Conservation (phyloP, 164 flowering plant genomes). For the Protea cynaroides region DNA sequence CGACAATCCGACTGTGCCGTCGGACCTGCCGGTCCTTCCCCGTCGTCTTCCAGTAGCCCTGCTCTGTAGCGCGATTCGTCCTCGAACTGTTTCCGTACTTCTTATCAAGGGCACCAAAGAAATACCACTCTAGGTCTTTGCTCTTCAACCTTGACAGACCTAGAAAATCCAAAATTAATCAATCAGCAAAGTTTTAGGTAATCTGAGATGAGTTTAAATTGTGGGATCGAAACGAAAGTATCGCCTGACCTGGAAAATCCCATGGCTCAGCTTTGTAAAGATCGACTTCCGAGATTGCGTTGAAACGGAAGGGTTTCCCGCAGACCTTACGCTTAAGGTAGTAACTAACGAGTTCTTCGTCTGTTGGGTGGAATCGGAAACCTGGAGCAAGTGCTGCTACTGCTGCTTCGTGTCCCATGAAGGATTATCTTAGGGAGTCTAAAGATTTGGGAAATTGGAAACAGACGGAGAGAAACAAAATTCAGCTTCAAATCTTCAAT, state of each 20-base stretch:
- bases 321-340: constrained; percentile 35
- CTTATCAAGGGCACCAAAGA: constrained; percentile 63
- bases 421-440: background rate
- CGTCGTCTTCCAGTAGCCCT: constrained; percentile 89
- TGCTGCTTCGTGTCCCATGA: background rate
- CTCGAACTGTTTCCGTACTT: constrained; percentile 66
- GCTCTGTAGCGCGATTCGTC: constrained; percentile 61
- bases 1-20: constrained; percentile 28
- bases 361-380: constrained; percentile 29
- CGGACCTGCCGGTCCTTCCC: constrained; percentile 60
- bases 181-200: background rate
- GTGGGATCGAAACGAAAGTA: background rate
- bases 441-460: background rate
- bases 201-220: background rate
- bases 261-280: constrained; percentile 67
- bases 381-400: constrained; percentile 49
- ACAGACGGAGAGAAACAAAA: no score
- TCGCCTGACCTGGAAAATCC: constrained; percentile 51
- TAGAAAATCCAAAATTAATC: constrained; percentile 10
- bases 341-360: constrained; percentile 23
- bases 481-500: no score
- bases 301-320: constrained; percentile 26
- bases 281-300: constrained; percentile 36
- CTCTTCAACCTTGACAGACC: constrained; percentile 53
- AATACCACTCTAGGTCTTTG: constrained; percentile 79